These are phyloP conservation scores for Aureobasidium leucospermi DNA, from an alignment of 2,329 filamentous ascomycete genomes.

Conservation along the genomic window DNA sequence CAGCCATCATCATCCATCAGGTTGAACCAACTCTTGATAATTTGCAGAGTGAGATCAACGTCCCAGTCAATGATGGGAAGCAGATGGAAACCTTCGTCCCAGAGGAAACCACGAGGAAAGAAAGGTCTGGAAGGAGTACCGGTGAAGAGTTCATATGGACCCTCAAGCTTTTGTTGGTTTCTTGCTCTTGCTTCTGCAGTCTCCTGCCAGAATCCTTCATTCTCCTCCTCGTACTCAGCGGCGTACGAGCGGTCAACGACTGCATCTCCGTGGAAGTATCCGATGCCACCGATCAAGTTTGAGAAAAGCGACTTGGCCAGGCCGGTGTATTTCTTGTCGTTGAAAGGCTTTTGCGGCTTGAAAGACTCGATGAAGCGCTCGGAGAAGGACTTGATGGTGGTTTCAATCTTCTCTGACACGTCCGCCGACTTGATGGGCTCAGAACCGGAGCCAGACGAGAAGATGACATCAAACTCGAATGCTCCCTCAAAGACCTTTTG, in stretches of 20 bases:
- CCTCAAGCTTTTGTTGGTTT: slow-evolving; percentile 63
- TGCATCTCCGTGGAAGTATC: slow-evolving; percentile 86
- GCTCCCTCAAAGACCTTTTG: slow-evolving; percentile 86
- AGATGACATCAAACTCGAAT: slow-evolving; percentile 90
- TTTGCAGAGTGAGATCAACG: slow-evolving; percentile 74
- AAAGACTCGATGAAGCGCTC: slow-evolving; percentile 68
- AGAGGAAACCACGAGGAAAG: slow-evolving; percentile 92
- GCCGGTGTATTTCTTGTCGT: slow-evolving; percentile 58
- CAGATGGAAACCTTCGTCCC: slow-evolving; percentile 97
- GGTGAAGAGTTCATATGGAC: slow-evolving; percentile 82
- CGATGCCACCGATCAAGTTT: slow-evolving; percentile 87
- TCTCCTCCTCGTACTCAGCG: slow-evolving; percentile 89
- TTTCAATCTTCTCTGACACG: slow-evolving; percentile 62
- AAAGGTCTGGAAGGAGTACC: slow-evolving; percentile 89
- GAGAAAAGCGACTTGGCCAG: slow-evolving; percentile 91
- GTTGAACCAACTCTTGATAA: slow-evolving; percentile 91
- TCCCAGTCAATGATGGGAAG: slow-evolving; percentile 92
- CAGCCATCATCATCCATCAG: slow-evolving; percentile 95
- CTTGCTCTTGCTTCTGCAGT: slow-evolving; percentile 69
- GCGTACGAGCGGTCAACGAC: slow-evolving; percentile 86
- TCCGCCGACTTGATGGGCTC: slow-evolving; percentile 40
- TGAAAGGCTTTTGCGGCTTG: slow-evolving; percentile 67
- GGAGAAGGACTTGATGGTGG: slow-evolving; percentile 60
- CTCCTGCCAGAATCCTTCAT: slow-evolving; percentile 93
- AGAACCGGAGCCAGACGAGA: slow-evolving; percentile 63